These are phyloP conservation scores for Fragaria iinumae DNA, from an alignment of 306 rosid species.

Conservation along the genomic window DNA sequence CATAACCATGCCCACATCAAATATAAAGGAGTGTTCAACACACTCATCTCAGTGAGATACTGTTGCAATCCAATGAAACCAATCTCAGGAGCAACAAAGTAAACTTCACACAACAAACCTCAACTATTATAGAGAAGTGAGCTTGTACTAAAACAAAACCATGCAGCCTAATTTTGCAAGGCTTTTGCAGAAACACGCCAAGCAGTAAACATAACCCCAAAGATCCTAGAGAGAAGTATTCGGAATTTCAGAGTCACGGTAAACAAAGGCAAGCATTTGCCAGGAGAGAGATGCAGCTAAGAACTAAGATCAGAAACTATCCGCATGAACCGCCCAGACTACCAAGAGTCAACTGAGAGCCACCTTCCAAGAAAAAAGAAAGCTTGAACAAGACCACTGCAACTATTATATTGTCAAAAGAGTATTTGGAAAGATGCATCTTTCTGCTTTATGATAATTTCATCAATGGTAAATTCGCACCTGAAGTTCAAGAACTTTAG, in stretches of 20 bases:
- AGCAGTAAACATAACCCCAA: background rate
- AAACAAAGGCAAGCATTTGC: background rate
- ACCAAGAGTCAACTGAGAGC: background rate
- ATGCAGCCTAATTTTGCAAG: background rate
- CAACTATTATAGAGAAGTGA: background rate
- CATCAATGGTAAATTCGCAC: background rate
- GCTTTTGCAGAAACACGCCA: background rate
- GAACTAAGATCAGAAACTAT: background rate
- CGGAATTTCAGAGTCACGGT: background rate
- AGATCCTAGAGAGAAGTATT: background rate
- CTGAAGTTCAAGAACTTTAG: background rate
- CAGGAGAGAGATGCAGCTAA: background rate
- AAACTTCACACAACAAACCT: background rate
- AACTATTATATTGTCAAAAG: background rate
- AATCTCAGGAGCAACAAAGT: background rate
- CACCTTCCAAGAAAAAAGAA: background rate
- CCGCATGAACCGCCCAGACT: background rate
- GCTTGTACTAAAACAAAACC: background rate
- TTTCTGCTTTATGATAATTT: background rate
- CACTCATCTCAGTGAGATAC: background rate
- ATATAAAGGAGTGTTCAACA: background rate
- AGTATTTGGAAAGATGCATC: background rate
- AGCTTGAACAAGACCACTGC: background rate
- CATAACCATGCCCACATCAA: no score
- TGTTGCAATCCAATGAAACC: background rate